Evolutionary conservation across 1,284 basidiomycete species (phyloP).

Genomic region (Quambalaria eucalypti): DNA sequence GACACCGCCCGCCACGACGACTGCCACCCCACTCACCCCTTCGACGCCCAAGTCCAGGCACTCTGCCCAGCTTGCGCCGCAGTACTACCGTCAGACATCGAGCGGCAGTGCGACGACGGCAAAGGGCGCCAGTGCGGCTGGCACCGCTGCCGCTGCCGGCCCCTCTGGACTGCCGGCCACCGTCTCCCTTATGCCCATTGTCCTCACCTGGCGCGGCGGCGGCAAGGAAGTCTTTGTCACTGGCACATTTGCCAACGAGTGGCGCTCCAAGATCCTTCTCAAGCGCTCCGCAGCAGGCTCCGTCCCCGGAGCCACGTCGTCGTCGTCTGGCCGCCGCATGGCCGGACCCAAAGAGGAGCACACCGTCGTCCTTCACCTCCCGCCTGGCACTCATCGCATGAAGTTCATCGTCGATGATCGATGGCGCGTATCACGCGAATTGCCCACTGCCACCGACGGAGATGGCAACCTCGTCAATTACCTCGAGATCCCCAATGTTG

Average conservation of each 20-base stretch:
- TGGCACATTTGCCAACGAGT: conserved; percentile 56
- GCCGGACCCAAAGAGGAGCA: conserved; percentile 29
- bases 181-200: conserved; percentile 13
- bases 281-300: neutral
- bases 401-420: conserved; percentile 92
- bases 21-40: neutral
- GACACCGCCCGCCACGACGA: neutral
- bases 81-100: no score
- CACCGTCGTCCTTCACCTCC: conserved; percentile 44
- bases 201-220: conserved; percentile 33
- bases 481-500: conserved; percentile 44
- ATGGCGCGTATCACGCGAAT: conserved; percentile 65
- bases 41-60: no score
- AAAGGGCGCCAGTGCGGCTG: no score
- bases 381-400: conserved; percentile 86
- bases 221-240: conserved; percentile 52
- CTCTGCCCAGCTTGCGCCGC: no score
- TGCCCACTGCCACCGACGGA: conserved; percentile 85
- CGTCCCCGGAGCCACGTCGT: conserved; percentile 14
- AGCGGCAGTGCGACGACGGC: no score
- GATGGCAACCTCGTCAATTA: conserved; percentile 94
- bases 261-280: conserved; percentile 51
- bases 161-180: no score
- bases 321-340: neutral
- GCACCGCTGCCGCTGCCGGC: neutral